Percentiles rank a stretch among this genome's conserved stretches.
Conservation (phyloP, 192 early-diverging fungal species). For the Linnemannia zychae region DNA sequence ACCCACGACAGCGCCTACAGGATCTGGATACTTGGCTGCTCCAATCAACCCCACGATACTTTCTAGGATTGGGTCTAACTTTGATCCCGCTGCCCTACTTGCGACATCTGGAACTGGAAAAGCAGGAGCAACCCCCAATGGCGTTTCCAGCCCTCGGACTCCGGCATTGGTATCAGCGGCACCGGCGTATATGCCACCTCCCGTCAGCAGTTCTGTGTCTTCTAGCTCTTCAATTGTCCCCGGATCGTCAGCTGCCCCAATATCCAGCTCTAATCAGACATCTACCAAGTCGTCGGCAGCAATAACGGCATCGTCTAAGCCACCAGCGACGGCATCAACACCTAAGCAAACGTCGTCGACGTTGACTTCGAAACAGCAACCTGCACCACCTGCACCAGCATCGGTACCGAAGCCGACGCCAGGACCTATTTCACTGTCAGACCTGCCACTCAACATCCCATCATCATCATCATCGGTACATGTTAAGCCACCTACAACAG, state of each 20-base stretch:
- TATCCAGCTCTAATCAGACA: not conserved
- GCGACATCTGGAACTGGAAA: conserved; percentile 15
- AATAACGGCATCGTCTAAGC: not conserved
- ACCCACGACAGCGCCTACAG: not conserved
- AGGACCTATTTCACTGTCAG: conserved; percentile 44
- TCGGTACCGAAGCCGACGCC: conserved; percentile 18
- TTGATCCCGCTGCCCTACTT: conserved; percentile 42
- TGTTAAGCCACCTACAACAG: conserved; percentile 9
- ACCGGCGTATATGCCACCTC: conserved; percentile 1
- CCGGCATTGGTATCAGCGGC: not conserved
- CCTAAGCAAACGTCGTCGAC: not conserved
- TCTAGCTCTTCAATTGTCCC: not conserved
- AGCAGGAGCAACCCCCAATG: not conserved
- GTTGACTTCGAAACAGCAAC: not conserved
- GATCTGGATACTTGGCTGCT: not conserved
- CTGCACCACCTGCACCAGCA: not conserved
- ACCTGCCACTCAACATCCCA: conserved; percentile 27
- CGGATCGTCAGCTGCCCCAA: not conserved
- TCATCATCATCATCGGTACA: not conserved
- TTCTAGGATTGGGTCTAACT: conserved; percentile 56
- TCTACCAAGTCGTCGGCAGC: too few relatives aligned
- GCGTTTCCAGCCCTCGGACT: not conserved
- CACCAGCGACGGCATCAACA: not conserved
- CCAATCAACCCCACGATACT: conserved; percentile 44
- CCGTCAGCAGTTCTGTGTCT: not conserved